These are phyloP conservation scores for Bretziella fagacearum DNA, from an alignment of 2,329 filamentous ascomycete species.

Conservation along the genomic window DNA sequence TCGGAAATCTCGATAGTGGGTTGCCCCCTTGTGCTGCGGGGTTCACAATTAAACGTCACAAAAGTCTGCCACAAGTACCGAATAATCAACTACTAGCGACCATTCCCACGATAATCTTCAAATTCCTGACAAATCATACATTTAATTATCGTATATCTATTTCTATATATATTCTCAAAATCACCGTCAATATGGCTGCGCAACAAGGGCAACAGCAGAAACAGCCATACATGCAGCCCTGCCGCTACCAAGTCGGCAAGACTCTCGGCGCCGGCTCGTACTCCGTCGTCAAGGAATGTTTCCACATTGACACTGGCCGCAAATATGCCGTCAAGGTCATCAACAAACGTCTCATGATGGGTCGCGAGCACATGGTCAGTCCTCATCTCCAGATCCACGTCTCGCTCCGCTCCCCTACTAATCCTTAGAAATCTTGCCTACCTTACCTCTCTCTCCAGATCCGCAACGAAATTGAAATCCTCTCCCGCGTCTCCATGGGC, in stretches of 20 bases:
- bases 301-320: constrained; percentile 91
- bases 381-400: not conserved
- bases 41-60: too few species aligned
- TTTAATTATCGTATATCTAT: too few species aligned
- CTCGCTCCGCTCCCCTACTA: not conserved
- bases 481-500: constrained; percentile 97
- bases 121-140: too few species aligned
- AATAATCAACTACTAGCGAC: too few species aligned
- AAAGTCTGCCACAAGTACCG: too few species aligned
- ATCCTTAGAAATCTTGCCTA: not conserved
- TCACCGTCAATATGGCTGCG: not conserved
- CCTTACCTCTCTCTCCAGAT: constrained; percentile 38
- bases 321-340: constrained; percentile 99
- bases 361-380: constrained; percentile 87
- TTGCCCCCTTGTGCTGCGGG: too few species aligned
- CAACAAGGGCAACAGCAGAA: constrained; percentile 2
- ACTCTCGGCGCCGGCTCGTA: constrained; percentile 93
- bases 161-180: too few species aligned
- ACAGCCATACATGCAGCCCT: constrained; percentile 66
- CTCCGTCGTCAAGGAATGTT: constrained; percentile 96
- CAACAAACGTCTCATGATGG: constrained; percentile 96
- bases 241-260: constrained; percentile 97
- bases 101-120: too few species aligned
- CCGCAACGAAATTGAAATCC: constrained; percentile 91
- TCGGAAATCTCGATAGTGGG: too few species aligned